Conservation (phyloP, 169 alveolate genomes). For the Eimeria mitis region DNA sequence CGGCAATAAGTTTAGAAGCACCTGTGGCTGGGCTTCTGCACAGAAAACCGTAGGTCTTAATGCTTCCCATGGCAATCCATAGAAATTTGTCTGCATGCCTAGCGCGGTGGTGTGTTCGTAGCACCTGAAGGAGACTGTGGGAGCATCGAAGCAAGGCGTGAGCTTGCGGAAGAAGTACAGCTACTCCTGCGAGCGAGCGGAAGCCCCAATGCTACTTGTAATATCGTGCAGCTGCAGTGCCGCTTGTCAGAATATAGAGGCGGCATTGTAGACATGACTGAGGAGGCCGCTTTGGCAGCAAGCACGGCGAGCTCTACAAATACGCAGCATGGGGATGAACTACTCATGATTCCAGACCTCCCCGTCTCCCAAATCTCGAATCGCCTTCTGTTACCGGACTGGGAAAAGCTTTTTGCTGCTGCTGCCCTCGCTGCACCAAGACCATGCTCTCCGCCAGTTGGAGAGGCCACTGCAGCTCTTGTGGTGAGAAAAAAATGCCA, state of each 20-base stretch:
- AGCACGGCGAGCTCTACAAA: neutral
- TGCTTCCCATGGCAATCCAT: neutral
- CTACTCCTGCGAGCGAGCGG: constrained; percentile 47
- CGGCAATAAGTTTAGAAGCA: neutral
- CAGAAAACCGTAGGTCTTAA: neutral
- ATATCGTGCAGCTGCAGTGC: constrained; percentile 69
- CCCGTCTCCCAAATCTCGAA: constrained; percentile 3
- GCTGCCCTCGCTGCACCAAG: constrained; percentile 26
- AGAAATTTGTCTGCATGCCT: neutral
- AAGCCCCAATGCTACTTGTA: constrained; percentile 45
- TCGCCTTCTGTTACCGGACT: constrained; percentile 52
- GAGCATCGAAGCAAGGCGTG: constrained; percentile 1
- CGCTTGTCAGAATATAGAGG: constrained; percentile 61
- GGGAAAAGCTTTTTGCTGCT: constrained; percentile 50
- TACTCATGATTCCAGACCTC: constrained; percentile 40
- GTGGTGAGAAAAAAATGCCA: constrained; percentile 28
- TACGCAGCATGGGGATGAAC: constrained; percentile 4
- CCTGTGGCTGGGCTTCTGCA: neutral
- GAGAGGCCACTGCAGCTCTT: constrained; percentile 26
- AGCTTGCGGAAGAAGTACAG: constrained; percentile 39
- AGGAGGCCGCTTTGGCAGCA: constrained; percentile 44
- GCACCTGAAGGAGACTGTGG: constrained; percentile 48
- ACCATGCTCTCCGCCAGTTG: neutral
- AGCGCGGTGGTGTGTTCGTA: constrained; percentile 1
- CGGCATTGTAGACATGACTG: constrained; percentile 50